Percentiles rank a stretch among this genome's conserved stretches.
Evolutionary conservation across 2,329 filamentous ascomycete species (phyloP).

Genomic region (Sphaerulina vaccinii): DNA sequence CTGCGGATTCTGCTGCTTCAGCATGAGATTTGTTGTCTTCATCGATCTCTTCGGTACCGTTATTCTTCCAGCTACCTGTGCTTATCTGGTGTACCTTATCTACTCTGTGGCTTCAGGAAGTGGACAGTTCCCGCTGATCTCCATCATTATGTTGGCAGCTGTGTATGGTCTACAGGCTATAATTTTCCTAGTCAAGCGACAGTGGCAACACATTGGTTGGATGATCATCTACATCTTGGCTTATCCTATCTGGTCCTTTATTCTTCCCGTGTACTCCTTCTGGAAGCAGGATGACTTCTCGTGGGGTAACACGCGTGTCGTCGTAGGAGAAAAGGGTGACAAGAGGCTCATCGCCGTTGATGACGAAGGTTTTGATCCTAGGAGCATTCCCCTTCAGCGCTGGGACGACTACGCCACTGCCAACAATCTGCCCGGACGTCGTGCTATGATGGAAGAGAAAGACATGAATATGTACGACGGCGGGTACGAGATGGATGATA

Average conservation of each 20-base stretch:
- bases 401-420: constrained; percentile 93
- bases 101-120: constrained; percentile 68
- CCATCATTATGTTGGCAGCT: constrained; percentile 81
- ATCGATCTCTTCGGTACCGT: constrained; percentile 88
- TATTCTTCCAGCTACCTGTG: constrained; percentile 85
- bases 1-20: constrained; percentile 99
- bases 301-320: constrained; percentile 97
- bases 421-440: constrained; percentile 88
- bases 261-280: constrained; percentile 94
- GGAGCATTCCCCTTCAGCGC: constrained; percentile 86
- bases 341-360: constrained; percentile 85
- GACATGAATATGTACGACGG: constrained; percentile 39
- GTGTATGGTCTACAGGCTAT: constrained; percentile 95
- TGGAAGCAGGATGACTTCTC: constrained; percentile 99
- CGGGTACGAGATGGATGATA: constrained; percentile 95
- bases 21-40: constrained; percentile 97
- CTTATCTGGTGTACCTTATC: constrained; percentile 84
- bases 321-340: constrained; percentile 87
- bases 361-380: constrained; percentile 84
- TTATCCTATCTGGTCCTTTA: constrained; percentile 87
- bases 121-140: constrained; percentile 80
- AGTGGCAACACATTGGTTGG: constrained; percentile 99
- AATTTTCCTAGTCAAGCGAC: constrained; percentile 93
- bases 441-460: constrained; percentile 53
- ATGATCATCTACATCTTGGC: constrained; percentile 99